Percentiles rank a stretch among this genome's conserved stretches.
Conservation (phyloP, 2,329 filamentous ascomycete species). For the Ceratocystis lukuohia region DNA sequence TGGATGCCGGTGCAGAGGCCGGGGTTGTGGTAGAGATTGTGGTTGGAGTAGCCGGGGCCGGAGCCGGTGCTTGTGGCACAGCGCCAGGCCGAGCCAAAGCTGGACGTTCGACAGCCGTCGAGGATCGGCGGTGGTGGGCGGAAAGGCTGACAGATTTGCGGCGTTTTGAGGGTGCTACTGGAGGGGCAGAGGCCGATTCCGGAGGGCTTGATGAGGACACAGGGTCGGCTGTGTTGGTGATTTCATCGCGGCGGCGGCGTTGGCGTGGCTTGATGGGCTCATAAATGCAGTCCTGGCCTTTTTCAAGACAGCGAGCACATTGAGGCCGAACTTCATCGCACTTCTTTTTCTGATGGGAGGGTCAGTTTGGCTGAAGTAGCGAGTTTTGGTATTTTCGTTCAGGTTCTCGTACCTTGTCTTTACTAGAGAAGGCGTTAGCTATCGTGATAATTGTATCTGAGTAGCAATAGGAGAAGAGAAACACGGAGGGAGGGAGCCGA, state of each 20-base stretch:
- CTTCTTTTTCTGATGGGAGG: slow-evolving; percentile 39
- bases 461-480: background rate
- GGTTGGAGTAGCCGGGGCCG: background rate
- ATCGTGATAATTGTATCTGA: background rate
- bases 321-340: slow-evolving; percentile 40
- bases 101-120: background rate
- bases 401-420: slow-evolving; percentile 18
- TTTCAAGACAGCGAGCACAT: slow-evolving; percentile 39
- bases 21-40: background rate
- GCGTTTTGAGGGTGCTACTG: background rate
- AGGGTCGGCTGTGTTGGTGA: background rate
- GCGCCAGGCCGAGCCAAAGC: background rate
- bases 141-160: background rate
- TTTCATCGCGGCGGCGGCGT: slow-evolving; percentile 23
- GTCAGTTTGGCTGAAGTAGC: background rate
- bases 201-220: background rate
- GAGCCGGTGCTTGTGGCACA: background rate
- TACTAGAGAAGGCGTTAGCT: slow-evolving; percentile 10
- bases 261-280: slow-evolving; percentile 34
- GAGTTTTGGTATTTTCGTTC: background rate
- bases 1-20: background rate
- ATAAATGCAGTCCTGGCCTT: slow-evolving; percentile 37
- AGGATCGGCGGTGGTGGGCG: background rate
- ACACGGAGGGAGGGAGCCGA: background rate
- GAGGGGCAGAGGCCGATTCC: background rate